Evolutionary conservation across 257 asterid species (phyloP).

Genomic region (Solanum corneliomulleri): DNA sequence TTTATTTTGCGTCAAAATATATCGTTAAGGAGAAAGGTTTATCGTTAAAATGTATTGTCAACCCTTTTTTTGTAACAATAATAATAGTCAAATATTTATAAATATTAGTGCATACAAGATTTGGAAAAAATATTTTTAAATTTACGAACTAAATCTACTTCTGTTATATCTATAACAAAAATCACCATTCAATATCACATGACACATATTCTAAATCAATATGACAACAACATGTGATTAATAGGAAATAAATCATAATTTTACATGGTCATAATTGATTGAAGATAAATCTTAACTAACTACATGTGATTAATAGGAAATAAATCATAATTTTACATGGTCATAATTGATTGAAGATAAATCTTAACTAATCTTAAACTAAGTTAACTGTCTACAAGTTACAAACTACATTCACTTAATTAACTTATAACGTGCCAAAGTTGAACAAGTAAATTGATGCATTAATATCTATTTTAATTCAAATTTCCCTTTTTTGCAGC

Average conservation of each 20-base stretch:
- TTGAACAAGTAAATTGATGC: not conserved
- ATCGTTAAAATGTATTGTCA: not conserved
- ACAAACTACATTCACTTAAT: not conserved
- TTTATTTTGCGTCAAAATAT: not conserved
- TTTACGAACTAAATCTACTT: not conserved
- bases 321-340: not conserved
- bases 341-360: not conserved
- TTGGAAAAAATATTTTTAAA: accelerated
- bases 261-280: not conserved
- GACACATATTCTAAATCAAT: not conserved
- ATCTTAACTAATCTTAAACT: not conserved
- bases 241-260: not conserved
- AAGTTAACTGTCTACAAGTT: not conserved
- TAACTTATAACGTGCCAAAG: not conserved
- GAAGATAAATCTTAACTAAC: too few species aligned
- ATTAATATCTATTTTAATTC: not conserved
- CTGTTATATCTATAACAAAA: not conserved
- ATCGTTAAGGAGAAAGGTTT: not conserved
- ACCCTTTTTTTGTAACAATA: not conserved
- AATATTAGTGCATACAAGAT: not conserved
- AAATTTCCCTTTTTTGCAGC: not conserved
- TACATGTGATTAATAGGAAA: too few species aligned
- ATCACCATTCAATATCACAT: not conserved
- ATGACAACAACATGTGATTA: not conserved
- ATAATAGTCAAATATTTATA: not conserved